Percentiles rank a stretch among this genome's conserved stretches.
Evolutionary conservation across 768 basidiomycete genomes (phyloP).

Genomic region (Leccinum imitatum): DNA sequence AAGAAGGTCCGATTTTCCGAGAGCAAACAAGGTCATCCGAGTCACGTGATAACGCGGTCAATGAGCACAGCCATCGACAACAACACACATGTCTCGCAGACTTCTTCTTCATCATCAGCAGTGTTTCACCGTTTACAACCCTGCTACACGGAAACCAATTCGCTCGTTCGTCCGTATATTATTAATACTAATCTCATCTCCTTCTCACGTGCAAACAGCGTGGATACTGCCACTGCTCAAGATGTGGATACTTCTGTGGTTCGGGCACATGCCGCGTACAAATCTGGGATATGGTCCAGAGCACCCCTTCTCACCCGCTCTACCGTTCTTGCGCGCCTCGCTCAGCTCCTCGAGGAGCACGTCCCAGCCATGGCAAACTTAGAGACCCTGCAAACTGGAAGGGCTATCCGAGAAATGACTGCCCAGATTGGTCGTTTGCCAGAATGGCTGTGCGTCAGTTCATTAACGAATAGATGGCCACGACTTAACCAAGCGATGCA

Average conservation of each 20-base stretch:
- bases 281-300: slow-evolving; percentile 72
- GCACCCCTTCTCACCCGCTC: slow-evolving; percentile 59
- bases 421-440: slow-evolving; percentile 75
- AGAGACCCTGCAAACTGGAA: slow-evolving; percentile 77
- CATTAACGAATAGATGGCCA: not conserved
- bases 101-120: no score
- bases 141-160: slow-evolving; percentile 62
- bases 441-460: slow-evolving; percentile 74
- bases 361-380: slow-evolving; percentile 59
- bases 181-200: slow-evolving; percentile 34
- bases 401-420: slow-evolving; percentile 82
- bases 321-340: slow-evolving; percentile 61
- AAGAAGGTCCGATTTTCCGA: no score
- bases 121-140: slow-evolving; percentile 54
- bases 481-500: slow-evolving; percentile 28
- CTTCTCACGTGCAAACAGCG: slow-evolving; percentile 36
- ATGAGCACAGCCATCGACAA: slow-evolving; percentile 16
- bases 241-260: slow-evolving; percentile 53
- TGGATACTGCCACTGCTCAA: slow-evolving; percentile 50
- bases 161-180: slow-evolving; percentile 55
- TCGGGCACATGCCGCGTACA: slow-evolving; percentile 57
- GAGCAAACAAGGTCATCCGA: not conserved
- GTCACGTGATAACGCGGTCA: slow-evolving; percentile 24
- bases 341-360: slow-evolving; percentile 56
- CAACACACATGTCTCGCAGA: no score